Percentiles rank a stretch among this genome's conserved stretches.
These are phyloP conservation scores for Hymenoscyphus occultus DNA, from an alignment of 2,329 filamentous ascomycete genomes.

Conservation along the genomic window DNA sequence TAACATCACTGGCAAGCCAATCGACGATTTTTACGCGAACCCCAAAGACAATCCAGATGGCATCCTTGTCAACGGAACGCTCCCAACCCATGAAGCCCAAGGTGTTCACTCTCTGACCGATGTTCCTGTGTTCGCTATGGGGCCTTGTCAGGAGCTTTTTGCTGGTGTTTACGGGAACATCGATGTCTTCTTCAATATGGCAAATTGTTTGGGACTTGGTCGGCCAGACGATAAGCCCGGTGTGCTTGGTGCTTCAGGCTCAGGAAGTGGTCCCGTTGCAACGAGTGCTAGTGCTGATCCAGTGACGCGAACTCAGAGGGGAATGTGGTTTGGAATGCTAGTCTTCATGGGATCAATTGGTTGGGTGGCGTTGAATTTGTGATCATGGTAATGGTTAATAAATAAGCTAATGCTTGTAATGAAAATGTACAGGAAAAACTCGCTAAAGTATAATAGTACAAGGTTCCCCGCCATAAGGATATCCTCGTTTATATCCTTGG, in stretches of 20 bases:
- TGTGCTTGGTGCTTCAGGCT: conserved; percentile 6
- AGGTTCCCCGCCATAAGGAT: too few species aligned
- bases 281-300: conserved; percentile 16
- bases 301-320: conserved; percentile 18
- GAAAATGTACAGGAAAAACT: too few species aligned
- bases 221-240: conserved; percentile 19
- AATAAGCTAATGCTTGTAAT: too few species aligned
- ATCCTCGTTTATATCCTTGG: too few species aligned
- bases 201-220: conserved; percentile 31
- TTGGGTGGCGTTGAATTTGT: conserved; percentile 20
- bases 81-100: conserved; percentile 59
- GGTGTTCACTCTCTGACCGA: conserved; percentile 78
- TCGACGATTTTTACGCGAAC: conserved; percentile 63
- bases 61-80: conserved; percentile 72
- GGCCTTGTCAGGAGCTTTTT: conserved; percentile 76
- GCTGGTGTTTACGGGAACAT: conserved; percentile 68
- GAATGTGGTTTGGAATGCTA: conserved; percentile 24
- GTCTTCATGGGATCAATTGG: conserved; percentile 24
- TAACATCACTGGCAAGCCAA: conserved; percentile 48
- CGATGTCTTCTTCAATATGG: conserved; percentile 72
- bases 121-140: conserved; percentile 73
- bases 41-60: conserved; percentile 63
- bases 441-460: too few species aligned
- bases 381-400: background rate
- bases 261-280: conserved; percentile 2